phyloP scores from a whole-genome alignment of 768 basidiomycete genomes.

The Kwoniella sp. region DNA sequence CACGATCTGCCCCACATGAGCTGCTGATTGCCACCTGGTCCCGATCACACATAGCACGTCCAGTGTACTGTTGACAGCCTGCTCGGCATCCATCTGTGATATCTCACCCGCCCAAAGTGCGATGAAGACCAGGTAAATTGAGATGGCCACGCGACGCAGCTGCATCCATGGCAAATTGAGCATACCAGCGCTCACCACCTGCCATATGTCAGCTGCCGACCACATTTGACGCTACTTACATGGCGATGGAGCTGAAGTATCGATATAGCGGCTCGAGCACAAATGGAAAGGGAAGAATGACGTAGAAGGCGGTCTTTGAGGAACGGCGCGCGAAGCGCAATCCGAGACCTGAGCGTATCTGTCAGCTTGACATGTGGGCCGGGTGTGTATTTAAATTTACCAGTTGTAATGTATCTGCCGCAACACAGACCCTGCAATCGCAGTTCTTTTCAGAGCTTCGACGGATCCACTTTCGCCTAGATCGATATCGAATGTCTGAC shows the following conservation, averaged over 20 bases:
- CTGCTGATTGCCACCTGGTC: constrained; percentile 27
- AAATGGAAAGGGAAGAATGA: constrained; percentile 26
- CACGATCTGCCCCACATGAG: constrained; percentile 7
- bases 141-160: constrained; percentile 24
- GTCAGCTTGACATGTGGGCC: neutral
- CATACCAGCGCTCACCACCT: constrained; percentile 22
- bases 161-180: constrained; percentile 37
- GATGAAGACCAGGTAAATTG: constrained; percentile 27
- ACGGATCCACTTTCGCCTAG: neutral
- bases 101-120: constrained; percentile 24
- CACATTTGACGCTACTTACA: neutral
- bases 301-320: constrained; percentile 17
- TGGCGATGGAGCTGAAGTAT: constrained; percentile 16
- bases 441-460: constrained; percentile 1
- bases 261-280: constrained; percentile 21
- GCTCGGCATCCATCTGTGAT: constrained; percentile 9
- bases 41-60: constrained; percentile 14
- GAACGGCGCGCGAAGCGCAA: constrained; percentile 23
- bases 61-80: constrained; percentile 18
- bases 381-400: constrained; percentile 11
- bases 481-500: constrained; percentile 18
- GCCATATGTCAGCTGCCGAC: neutral
- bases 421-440: constrained; percentile 19
- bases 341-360: constrained; percentile 22
- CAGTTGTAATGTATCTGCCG: constrained; percentile 34